Conservation (phyloP, 768 basidiomycete genomes). For the Neoboletus subvelutipes region DNA sequence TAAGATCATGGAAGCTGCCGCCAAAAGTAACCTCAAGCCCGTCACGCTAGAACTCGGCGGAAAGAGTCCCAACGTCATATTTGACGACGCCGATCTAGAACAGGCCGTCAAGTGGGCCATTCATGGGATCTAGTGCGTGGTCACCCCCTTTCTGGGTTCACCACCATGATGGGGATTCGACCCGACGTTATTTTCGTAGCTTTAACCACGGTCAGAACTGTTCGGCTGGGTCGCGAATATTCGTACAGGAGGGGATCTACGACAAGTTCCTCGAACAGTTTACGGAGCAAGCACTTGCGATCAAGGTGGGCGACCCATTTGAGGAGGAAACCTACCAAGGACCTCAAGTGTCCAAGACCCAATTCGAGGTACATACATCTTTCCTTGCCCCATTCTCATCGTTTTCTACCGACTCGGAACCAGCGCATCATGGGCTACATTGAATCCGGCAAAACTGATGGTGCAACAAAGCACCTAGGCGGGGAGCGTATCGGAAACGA, state of each 20-base stretch:
- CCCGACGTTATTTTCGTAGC: background rate
- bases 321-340: conserved; percentile 7
- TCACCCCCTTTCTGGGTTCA: background rate
- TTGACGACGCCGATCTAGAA: conserved; percentile 12
- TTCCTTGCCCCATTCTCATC: background rate
- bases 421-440: conserved; percentile 16
- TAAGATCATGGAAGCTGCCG: conserved; percentile 14
- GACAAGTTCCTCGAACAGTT: background rate
- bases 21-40: conserved; percentile 12
- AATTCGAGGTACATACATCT: conserved; percentile 2
- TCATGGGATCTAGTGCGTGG: conserved; percentile 10
- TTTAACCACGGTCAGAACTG: conserved; percentile 11
- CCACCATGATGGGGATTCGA: background rate
- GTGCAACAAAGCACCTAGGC: conserved; percentile 4
- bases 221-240: conserved; percentile 12
- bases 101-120: conserved; percentile 14
- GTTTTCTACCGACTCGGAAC: background rate
- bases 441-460: conserved; percentile 3
- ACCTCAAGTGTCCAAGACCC: conserved; percentile 11
- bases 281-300: conserved; percentile 4
- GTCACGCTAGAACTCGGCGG: conserved; percentile 14
- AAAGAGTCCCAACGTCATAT: conserved; percentile 13
- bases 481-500: conserved; percentile 5
- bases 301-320: conserved; percentile 9
- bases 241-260: conserved; percentile 7